A percentile compares a stretch with the other conserved stretches of the same genome.
These are phyloP conservation scores for Tetrahymena elliotti DNA, from an alignment of 73 alveolate species.

Conservation along the genomic window DNA sequence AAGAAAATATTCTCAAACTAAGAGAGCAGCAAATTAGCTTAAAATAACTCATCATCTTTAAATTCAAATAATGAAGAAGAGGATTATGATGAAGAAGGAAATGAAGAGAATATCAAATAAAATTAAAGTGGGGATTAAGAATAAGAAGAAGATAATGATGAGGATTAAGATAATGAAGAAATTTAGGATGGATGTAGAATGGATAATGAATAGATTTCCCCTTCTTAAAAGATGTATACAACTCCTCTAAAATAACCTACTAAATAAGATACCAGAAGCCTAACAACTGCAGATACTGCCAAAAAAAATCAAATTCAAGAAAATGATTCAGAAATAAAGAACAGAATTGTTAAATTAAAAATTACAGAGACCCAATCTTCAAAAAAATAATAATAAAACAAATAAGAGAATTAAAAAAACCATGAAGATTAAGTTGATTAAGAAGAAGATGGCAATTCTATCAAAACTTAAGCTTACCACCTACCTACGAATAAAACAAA, in stretches of 20 bases:
- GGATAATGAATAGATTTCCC: background rate
- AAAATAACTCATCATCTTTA: background rate
- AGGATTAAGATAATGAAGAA: background rate
- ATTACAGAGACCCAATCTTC: background rate
- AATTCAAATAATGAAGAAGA: background rate
- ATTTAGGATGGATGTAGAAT: background rate
- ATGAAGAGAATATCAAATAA: background rate
- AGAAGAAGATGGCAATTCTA: background rate
- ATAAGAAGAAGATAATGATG: background rate
- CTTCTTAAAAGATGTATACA: background rate
- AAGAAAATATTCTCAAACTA: background rate
- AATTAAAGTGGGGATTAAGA: background rate
- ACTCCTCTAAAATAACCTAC: background rate
- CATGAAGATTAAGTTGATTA: background rate
- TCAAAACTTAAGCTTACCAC: background rate
- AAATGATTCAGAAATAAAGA: background rate
- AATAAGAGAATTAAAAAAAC: background rate
- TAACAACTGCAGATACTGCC: background rate
- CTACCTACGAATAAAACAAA: background rate
- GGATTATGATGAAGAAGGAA: background rate
- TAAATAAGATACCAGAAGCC: background rate
- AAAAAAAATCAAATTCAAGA: background rate
- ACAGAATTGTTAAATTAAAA: background rate
- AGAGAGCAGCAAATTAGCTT: background rate
- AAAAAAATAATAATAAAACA: background rate